phyloP scores from a whole-genome alignment of 73 alveolate species.

The Symbiodinium natans region DNA sequence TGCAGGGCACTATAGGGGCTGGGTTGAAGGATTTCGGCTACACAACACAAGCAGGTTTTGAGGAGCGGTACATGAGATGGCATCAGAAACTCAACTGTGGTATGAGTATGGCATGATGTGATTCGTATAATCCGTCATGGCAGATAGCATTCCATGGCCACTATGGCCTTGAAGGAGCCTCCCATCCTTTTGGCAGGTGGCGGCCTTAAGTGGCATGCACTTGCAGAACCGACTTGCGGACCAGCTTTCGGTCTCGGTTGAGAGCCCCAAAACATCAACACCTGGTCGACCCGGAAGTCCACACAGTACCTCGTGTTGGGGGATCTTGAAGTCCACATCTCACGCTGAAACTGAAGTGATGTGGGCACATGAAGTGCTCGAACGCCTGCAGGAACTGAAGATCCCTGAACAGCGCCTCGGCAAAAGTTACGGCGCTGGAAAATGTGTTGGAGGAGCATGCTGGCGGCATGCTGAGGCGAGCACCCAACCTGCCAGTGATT shows the following conservation, averaged over 20 bases:
- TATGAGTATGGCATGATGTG: too few species aligned
- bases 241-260: neutral
- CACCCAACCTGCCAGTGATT: conserved; percentile 53
- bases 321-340: neutral
- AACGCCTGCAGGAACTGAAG: conserved; percentile 59
- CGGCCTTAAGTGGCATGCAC: conserved; percentile 16
- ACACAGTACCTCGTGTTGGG: conserved; percentile 32
- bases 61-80: too few species aligned
- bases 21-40: too few species aligned
- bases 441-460: neutral
- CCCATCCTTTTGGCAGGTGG: conserved; percentile 48
- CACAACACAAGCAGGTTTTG: too few species aligned
- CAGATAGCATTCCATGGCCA: too few species aligned
- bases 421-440: neutral
- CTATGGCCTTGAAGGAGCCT: neutral
- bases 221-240: neutral
- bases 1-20: too few species aligned
- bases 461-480: neutral
- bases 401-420: conserved; percentile 70
- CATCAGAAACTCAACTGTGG: too few species aligned
- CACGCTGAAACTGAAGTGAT: too few species aligned
- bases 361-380: conserved; percentile 67
- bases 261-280: conserved; percentile 50
- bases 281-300: conserved; percentile 33
- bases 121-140: too few species aligned